Conservation (phyloP, 306 rosid genomes). For the Vicia faba region DNA sequence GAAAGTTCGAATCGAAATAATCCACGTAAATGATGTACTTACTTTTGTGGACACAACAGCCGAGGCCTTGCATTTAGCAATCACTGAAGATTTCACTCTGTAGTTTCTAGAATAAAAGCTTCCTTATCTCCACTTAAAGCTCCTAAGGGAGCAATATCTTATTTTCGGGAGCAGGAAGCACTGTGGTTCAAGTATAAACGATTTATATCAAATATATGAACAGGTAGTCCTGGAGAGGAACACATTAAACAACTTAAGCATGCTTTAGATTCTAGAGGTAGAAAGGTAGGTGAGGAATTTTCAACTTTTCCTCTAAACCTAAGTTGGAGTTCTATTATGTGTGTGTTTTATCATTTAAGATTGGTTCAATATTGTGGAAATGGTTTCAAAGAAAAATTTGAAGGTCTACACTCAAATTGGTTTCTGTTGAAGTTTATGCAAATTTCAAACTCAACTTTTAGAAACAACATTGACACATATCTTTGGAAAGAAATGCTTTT, state of each 20-base stretch:
- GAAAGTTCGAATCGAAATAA: slow-evolving; percentile 85
- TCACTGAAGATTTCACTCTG: slow-evolving; percentile 75
- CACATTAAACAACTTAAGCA: slow-evolving; percentile 83
- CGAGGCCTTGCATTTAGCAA: slow-evolving; percentile 71
- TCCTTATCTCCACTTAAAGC: slow-evolving; percentile 76
- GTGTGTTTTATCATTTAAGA: no score
- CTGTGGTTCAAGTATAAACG: slow-evolving; percentile 96
- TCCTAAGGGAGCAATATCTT: slow-evolving; percentile 89
- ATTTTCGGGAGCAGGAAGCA: slow-evolving; percentile 86
- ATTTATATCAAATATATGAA: slow-evolving; percentile 73
- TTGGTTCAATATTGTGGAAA: no score
- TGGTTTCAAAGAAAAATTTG: no score
- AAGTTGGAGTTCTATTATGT: no score
- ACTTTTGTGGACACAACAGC: slow-evolving; percentile 75
- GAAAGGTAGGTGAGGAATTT: slow-evolving; percentile 53
- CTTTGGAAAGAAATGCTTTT: no score
- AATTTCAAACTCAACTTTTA: no score
- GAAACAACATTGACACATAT: no score
- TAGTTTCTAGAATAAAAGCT: slow-evolving; percentile 81
- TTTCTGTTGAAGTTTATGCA: no score
- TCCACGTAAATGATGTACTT: slow-evolving; percentile 68
- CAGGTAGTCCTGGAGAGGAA: slow-evolving; percentile 81
- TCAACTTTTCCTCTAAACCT: no score
- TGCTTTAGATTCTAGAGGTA: slow-evolving; percentile 93
- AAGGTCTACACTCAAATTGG: no score